Percentiles rank a stretch among this genome's conserved stretches.
Evolutionary conservation across 2,329 filamentous ascomycete species (phyloP).

Genomic region (Diplodia mutila): DNA sequence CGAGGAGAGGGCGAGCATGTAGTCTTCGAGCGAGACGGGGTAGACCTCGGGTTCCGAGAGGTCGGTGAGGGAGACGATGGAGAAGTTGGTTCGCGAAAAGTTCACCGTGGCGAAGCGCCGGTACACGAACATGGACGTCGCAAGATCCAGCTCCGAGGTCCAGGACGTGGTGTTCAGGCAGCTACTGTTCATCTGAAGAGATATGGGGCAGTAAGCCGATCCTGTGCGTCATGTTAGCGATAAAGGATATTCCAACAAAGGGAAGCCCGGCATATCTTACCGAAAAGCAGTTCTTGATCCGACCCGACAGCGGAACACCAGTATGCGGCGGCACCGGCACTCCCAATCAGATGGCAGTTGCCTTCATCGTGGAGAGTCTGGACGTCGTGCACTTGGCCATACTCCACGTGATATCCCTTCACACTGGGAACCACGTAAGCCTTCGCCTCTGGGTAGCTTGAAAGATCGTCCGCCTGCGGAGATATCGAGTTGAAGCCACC

Average conservation of each 20-base stretch:
- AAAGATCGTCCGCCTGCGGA: slow-evolving; percentile 17
- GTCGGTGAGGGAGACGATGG: slow-evolving; percentile 16
- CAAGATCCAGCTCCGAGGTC: neutral
- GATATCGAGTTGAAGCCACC: slow-evolving; percentile 15
- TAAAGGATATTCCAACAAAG: neutral
- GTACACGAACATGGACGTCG: slow-evolving; percentile 7
- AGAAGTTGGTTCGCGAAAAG: slow-evolving; percentile 14
- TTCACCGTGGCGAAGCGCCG: slow-evolving; percentile 20
- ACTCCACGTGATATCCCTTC: slow-evolving; percentile 16
- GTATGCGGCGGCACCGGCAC: slow-evolving; percentile 3
- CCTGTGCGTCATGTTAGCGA: neutral
- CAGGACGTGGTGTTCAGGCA: slow-evolving; percentile 4
- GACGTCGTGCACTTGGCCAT: slow-evolving; percentile 7
- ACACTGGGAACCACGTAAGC: slow-evolving; percentile 16
- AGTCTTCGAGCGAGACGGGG: neutral
- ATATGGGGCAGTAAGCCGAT: slow-evolving; percentile 10
- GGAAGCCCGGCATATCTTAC: neutral
- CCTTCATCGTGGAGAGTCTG: slow-evolving; percentile 2
- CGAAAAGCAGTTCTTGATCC: slow-evolving; percentile 13
- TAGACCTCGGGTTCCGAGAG: neutral
- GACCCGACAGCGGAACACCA: slow-evolving; percentile 11
- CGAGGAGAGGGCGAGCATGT: slow-evolving; percentile 14
- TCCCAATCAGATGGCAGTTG: slow-evolving; percentile 5
- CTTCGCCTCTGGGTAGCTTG: slow-evolving; percentile 2
- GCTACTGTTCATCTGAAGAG: neutral